These are phyloP conservation scores for Trebouxia sp. DNA, from an alignment of 139 green algal species.

Conservation along the genomic window DNA sequence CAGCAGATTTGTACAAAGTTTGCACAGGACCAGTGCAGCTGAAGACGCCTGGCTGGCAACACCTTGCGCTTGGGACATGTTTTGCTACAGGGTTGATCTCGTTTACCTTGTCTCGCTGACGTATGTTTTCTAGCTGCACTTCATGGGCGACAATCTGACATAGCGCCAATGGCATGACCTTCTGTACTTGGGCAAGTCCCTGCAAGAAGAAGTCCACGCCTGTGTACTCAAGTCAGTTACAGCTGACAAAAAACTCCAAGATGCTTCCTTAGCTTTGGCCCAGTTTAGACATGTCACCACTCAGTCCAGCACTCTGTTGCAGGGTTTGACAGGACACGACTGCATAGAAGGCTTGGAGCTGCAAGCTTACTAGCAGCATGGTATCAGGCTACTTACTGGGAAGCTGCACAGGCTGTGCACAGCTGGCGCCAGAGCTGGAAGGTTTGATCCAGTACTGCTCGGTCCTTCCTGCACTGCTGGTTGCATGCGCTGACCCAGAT, in stretches of 20 bases:
- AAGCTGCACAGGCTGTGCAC: conserved; percentile 47
- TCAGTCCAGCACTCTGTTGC: too few relatives aligned
- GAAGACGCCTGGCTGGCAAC: too few relatives aligned
- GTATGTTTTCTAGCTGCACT: conserved; percentile 69
- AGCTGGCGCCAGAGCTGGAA: conserved; percentile 35
- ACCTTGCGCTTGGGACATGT: background rate
- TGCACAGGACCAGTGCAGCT: too few relatives aligned
- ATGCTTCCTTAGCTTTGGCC: too few relatives aligned
- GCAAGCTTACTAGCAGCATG: too few relatives aligned
- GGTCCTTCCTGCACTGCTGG: conserved; percentile 6
- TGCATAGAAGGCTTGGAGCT: too few relatives aligned
- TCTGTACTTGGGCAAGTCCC: conserved; percentile 16
- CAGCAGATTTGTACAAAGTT: too few relatives aligned
- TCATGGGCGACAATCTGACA: conserved; percentile 78
- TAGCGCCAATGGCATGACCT: conserved; percentile 57
- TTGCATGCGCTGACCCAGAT: conserved; percentile 36
- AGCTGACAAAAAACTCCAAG: too few relatives aligned
- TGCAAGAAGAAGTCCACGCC: background rate
- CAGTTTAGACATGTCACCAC: too few relatives aligned
- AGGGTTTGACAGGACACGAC: too few relatives aligned
- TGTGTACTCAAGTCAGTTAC: too few relatives aligned
- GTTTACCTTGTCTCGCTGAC: conserved; percentile 20
- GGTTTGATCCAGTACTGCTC: background rate
- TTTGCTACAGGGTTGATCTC: background rate
- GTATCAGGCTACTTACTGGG: conserved; percentile 26